These are phyloP conservation scores for Sarocladiaceae sp. DNA, from an alignment of 2,329 filamentous ascomycete genomes.

Conservation along the genomic window DNA sequence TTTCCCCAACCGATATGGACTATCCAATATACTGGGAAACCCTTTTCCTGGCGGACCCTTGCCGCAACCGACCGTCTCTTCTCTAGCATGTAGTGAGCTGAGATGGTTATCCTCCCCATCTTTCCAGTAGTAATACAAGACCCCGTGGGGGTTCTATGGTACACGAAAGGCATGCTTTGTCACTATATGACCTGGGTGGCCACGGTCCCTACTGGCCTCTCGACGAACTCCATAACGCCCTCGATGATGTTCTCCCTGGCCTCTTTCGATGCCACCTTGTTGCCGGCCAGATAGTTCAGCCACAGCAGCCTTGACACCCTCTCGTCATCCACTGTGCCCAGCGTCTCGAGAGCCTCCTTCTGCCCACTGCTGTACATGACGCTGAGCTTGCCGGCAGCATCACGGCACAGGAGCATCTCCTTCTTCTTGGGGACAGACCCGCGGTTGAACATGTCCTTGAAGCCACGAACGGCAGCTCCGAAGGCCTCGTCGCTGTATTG, in stretches of 20 bases:
- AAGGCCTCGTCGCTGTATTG: constrained; percentile 67
- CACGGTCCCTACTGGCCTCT: constrained; percentile 80
- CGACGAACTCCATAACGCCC: constrained; percentile 81
- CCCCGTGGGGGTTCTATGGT: too few species aligned
- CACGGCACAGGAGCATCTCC: constrained; percentile 67
- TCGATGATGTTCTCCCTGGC: constrained; percentile 78
- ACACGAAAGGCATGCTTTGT: too few species aligned
- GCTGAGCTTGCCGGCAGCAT: constrained; percentile 57
- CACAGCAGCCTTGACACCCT: constrained; percentile 75
- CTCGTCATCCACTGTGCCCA: constrained; percentile 74
- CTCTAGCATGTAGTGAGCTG: too few species aligned
- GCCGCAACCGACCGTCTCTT: too few species aligned
- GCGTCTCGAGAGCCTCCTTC: constrained; percentile 34
- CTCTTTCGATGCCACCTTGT: constrained; percentile 77
- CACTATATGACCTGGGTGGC: constrained; percentile 63
- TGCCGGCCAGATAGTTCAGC: constrained; percentile 84
- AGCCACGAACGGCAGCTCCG: constrained; percentile 65
- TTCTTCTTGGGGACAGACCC: constrained; percentile 74
- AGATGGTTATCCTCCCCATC: too few species aligned
- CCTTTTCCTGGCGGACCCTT: too few species aligned
- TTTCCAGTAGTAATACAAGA: constrained; percentile 1
- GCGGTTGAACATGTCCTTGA: constrained; percentile 76
- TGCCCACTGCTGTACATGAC: constrained; percentile 60
- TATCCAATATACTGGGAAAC: too few species aligned
- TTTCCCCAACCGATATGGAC: too few species aligned